phyloP scores from a whole-genome alignment of 2,329 filamentous ascomycete genomes.

The Talaromyces piceae region DNA sequence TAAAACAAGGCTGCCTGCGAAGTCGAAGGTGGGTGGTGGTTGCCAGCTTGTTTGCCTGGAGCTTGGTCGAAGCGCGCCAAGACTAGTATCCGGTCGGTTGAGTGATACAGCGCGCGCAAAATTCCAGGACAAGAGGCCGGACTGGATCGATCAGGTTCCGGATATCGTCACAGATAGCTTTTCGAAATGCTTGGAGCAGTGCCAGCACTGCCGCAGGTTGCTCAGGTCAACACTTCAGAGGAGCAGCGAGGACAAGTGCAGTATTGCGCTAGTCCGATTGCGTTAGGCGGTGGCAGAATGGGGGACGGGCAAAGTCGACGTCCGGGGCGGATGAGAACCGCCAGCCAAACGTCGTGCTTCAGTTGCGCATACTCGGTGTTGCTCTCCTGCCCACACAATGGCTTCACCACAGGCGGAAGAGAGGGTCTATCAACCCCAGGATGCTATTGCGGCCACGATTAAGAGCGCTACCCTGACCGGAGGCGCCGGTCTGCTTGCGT shows the following conservation, averaged over 20 bases:
- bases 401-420: constrained; percentile 39
- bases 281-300: constrained; percentile 11
- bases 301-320: constrained; percentile 7
- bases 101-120: neutral
- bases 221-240: neutral
- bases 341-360: neutral
- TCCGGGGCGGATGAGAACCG: neutral
- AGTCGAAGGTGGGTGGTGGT: neutral
- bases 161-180: neutral
- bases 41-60: neutral
- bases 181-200: neutral
- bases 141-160: neutral
- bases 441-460: constrained; percentile 62
- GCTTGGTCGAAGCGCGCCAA: neutral
- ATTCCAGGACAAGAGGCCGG: neutral
- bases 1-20: neutral
- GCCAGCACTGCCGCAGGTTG: neutral
- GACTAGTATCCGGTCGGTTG: neutral
- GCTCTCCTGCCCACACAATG: constrained; percentile 39
- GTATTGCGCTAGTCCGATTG: constrained; percentile 4
- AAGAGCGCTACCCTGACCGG: constrained; percentile 60
- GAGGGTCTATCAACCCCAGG: constrained; percentile 59
- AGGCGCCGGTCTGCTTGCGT: constrained; percentile 61
- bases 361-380: constrained; percentile 13
- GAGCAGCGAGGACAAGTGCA: neutral